These are phyloP conservation scores for Tilletia setariae DNA, from an alignment of 1,284 basidiomycete genomes.

Conservation along the genomic window DNA sequence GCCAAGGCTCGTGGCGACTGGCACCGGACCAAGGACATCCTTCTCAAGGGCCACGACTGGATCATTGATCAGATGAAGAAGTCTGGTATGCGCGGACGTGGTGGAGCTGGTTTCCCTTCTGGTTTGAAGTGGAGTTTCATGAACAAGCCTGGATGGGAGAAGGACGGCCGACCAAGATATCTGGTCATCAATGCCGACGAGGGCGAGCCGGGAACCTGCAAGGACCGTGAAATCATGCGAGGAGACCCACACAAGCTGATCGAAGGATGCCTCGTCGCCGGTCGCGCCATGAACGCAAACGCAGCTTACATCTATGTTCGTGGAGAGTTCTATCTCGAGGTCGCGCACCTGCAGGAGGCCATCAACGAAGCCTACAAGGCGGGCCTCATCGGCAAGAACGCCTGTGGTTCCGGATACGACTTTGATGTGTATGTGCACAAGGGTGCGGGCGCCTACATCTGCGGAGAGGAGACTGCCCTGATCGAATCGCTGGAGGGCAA, in stretches of 20 bases:
- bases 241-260: constrained; percentile 98
- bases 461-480: constrained; percentile 95
- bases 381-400: constrained; percentile 87
- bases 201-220: constrained; percentile 98
- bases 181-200: constrained; percentile 98
- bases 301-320: constrained; percentile 99
- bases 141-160: constrained; percentile 98
- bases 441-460: constrained; percentile 96
- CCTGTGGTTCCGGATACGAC: constrained; percentile 84
- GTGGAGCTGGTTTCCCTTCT: constrained; percentile 94
- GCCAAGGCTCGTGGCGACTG: constrained; percentile 85
- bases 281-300: constrained; percentile 94
- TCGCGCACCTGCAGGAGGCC: constrained; percentile 85
- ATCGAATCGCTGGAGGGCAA: constrained; percentile 96
- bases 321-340: constrained; percentile 96
- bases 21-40: constrained; percentile 94
- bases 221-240: constrained; percentile 95
- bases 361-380: constrained; percentile 91
- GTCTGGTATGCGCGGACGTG: constrained; percentile 89
- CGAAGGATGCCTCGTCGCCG: constrained; percentile 95
- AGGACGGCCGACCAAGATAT: constrained; percentile 87
- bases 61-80: constrained; percentile 95
- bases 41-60: constrained; percentile 93
- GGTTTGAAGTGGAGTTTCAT: constrained; percentile 97
- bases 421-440: constrained; percentile 98